Conservation (phyloP, 768 basidiomycete species). For the Leucocoprinus sp. region DNA sequence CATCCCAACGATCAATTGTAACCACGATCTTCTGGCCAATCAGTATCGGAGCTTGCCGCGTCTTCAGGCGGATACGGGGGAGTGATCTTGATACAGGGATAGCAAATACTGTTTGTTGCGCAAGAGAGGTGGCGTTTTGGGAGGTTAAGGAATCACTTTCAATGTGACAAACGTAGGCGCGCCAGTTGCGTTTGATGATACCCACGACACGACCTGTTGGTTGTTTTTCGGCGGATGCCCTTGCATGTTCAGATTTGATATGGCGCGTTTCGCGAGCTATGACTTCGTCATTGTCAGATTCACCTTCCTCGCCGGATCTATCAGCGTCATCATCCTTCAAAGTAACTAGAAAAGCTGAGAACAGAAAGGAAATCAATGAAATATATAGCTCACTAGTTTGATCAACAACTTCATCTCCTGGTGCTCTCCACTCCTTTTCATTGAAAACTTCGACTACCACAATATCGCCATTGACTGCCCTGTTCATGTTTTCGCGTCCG, state of each 20-base stretch:
- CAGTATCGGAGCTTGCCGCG: slow-evolving; percentile 85
- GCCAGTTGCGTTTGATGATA: slow-evolving; percentile 91
- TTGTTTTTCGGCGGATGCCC: slow-evolving; percentile 51
- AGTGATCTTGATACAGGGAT: slow-evolving; percentile 87
- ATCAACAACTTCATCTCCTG: slow-evolving; percentile 88
- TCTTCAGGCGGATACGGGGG: slow-evolving; percentile 89
- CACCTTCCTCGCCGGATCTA: slow-evolving; percentile 53
- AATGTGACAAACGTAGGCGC: slow-evolving; percentile 95
- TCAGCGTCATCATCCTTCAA: slow-evolving; percentile 85
- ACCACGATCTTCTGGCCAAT: slow-evolving; percentile 94
- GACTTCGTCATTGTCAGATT: slow-evolving; percentile 34
- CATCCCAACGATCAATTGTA: slow-evolving; percentile 88
- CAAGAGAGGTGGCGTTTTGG: slow-evolving; percentile 66
- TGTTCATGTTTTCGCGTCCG: slow-evolving; percentile 91
- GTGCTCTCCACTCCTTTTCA: slow-evolving; percentile 86
- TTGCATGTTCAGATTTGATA: slow-evolving; percentile 24
- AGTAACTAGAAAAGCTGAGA: slow-evolving; percentile 40
- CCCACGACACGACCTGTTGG: slow-evolving; percentile 92
- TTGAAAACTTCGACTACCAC: slow-evolving; percentile 86
- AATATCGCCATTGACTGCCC: slow-evolving; percentile 87
- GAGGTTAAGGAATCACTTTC: slow-evolving; percentile 84
- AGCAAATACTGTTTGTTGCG: slow-evolving; percentile 88
- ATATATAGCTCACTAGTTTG: slow-evolving; percentile 59
- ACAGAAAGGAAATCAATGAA: slow-evolving; percentile 1
- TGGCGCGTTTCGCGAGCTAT: slow-evolving; percentile 33